phyloP scores from a whole-genome alignment of 2,329 filamentous ascomycete genomes.

The Aspergillus caelatus region DNA sequence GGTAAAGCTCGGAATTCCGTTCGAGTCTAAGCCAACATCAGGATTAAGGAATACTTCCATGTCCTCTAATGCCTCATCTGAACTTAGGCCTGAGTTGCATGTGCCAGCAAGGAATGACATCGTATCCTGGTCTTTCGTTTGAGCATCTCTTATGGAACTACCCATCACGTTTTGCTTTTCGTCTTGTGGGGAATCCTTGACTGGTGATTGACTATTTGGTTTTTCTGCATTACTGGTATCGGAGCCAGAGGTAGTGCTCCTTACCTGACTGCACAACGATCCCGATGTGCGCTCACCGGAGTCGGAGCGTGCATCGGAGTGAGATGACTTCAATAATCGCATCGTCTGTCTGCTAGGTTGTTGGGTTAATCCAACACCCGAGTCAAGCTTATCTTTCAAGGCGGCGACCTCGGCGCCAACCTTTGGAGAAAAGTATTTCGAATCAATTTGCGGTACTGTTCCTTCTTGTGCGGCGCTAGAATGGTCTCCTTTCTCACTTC shows the following conservation, averaged over 20 bases:
- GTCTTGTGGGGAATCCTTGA: constrained; percentile 3
- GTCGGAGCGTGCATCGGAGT: constrained; percentile 15
- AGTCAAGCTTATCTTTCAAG: constrained; percentile 24
- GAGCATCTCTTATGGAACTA: not conserved
- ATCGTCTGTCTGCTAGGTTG: constrained; percentile 23
- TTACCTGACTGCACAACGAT: constrained; percentile 11
- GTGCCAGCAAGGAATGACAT: constrained; percentile 11
- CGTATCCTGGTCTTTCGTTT: constrained; percentile 13
- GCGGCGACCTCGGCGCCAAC: constrained; percentile 10
- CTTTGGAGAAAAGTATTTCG: constrained; percentile 13
- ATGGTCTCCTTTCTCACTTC: not conserved
- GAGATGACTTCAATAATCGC: constrained; percentile 15
- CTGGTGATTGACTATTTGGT: constrained; percentile 6
- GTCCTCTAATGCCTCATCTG: constrained; percentile 10
- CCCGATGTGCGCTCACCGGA: not conserved
- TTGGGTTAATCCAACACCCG: constrained; percentile 24
- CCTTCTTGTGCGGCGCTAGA: too few relatives aligned
- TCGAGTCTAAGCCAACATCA: constrained; percentile 11
- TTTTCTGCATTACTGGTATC: constrained; percentile 9
- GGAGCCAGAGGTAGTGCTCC: constrained; percentile 16
- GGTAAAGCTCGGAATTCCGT: constrained; percentile 18
- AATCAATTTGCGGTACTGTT: constrained; percentile 12
- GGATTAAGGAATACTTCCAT: constrained; percentile 23
- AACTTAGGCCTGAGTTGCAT: not conserved
- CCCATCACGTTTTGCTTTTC: constrained; percentile 10